Evolutionary conservation across 345 rosid species (phyloP).

Genomic region (Garcia nutans): DNA sequence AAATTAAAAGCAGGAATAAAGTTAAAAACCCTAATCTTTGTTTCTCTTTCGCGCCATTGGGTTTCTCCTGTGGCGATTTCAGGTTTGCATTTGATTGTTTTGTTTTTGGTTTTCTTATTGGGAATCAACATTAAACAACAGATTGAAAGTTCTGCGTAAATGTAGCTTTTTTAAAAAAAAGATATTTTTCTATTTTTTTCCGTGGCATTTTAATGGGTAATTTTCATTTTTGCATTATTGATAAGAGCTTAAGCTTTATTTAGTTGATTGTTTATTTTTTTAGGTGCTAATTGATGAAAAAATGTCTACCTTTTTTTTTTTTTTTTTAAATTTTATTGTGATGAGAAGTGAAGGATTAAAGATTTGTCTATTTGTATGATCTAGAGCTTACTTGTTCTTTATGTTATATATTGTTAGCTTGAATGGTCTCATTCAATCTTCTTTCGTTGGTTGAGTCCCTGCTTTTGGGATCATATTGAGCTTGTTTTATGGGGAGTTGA

Average conservation of each 20-base stretch:
- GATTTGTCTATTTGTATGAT: not conserved
- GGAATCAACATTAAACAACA: too few species aligned
- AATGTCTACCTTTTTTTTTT: not conserved
- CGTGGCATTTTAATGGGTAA: not conserved
- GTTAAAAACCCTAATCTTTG: not conserved
- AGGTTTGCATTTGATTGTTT: not conserved
- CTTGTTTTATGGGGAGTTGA: not conserved
- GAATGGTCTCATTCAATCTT: not conserved
- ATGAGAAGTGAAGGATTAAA: not conserved
- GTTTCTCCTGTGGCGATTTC: not conserved
- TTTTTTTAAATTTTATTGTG: too few species aligned
- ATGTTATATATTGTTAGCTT: not conserved
- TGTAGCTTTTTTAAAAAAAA: too few species aligned
- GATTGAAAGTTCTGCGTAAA: not conserved
- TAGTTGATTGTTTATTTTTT: too few species aligned
- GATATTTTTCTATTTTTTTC: not conserved
- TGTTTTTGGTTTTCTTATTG: not conserved
- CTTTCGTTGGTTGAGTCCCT: not conserved
- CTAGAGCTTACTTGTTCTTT: not conserved
- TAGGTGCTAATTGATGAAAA: not conserved
- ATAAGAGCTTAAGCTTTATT: not conserved
- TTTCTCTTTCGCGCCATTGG: not conserved
- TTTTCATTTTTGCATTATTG: not conserved
- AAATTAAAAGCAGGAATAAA: not conserved
- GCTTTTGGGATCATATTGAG: not conserved